These are phyloP conservation scores for Ganoderma multipileum DNA, from an alignment of 1,284 basidiomycete genomes.

Conservation along the genomic window DNA sequence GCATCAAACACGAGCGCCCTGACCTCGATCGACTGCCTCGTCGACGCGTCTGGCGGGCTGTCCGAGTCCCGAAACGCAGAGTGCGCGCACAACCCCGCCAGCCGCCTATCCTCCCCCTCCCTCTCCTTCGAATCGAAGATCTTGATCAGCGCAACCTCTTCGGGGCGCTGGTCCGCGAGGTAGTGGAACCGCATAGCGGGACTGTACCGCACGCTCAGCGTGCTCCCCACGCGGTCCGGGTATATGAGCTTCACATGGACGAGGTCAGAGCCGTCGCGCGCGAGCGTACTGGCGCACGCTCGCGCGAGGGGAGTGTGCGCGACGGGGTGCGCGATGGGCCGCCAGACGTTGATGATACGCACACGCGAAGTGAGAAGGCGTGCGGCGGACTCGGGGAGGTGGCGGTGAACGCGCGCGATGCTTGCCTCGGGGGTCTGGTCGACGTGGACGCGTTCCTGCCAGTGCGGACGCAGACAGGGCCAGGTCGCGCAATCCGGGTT, in stretches of 20 bases:
- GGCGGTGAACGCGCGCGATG: conserved; percentile 56
- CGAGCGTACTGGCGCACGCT: conserved; percentile 49
- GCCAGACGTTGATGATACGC: conserved; percentile 62
- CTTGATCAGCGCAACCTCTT: conserved; percentile 54
- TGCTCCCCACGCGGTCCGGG: conserved; percentile 41
- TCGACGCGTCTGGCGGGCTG: conserved; percentile 44
- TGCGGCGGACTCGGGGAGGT: conserved; percentile 31
- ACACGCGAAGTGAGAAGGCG: conserved; percentile 46
- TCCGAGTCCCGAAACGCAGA: conserved; percentile 48
- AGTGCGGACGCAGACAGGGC: no score
- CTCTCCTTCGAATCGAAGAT: conserved; percentile 45
- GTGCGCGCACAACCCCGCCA: conserved; percentile 50
- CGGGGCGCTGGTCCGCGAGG: conserved; percentile 47
- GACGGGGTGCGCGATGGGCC: conserved; percentile 52
- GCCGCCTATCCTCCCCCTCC: conserved; percentile 36
- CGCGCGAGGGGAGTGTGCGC: conserved; percentile 55
- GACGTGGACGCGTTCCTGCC: conserved; percentile 52
- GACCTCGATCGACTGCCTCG: conserved; percentile 47
- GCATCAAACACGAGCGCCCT: conserved; percentile 43
- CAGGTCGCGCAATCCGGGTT: background rate
- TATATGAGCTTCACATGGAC: conserved; percentile 42
- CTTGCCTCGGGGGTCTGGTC: conserved; percentile 62
- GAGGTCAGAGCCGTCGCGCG: conserved; percentile 38
- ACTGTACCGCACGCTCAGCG: conserved; percentile 39
- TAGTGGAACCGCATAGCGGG: conserved; percentile 48